Conservation (phyloP, 208 protist species). For the Trypanosoma avium region DNA sequence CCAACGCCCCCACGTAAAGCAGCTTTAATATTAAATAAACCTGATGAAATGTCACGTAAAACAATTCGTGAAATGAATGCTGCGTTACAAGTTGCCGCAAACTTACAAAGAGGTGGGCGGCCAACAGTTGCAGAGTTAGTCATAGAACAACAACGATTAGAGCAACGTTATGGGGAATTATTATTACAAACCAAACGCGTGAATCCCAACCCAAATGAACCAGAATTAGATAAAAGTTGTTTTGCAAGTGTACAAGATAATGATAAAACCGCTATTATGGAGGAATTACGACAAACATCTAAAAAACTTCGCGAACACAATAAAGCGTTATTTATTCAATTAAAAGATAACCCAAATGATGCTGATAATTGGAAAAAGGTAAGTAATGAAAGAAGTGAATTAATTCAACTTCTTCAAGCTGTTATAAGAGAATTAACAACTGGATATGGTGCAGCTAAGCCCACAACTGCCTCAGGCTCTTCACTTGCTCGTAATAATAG, state of each 20-base stretch:
- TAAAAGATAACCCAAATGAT: slow-evolving; percentile 92
- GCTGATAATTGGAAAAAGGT: slow-evolving; percentile 92
- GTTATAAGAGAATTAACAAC: slow-evolving; percentile 72
- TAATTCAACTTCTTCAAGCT: slow-evolving; percentile 66
- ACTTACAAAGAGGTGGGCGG: slow-evolving; percentile 41
- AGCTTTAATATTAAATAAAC: slow-evolving; percentile 17
- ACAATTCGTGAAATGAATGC: slow-evolving; percentile 36
- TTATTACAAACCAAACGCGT: slow-evolving; percentile 49
- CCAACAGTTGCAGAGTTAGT: slow-evolving; percentile 79
- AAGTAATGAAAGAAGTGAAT: slow-evolving; percentile 76
- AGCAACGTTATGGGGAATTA: slow-evolving; percentile 83
- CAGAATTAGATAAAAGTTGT: slow-evolving; percentile 46
- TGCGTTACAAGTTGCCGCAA: slow-evolving; percentile 32
- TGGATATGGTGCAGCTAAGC: slow-evolving; percentile 41
- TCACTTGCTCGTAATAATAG: not conserved
- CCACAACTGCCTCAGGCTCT: not conserved
- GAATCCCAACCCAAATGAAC: slow-evolving; percentile 54
- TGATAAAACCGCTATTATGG: slow-evolving; percentile 44
- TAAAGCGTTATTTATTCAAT: slow-evolving; percentile 79
- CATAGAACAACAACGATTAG: slow-evolving; percentile 69
- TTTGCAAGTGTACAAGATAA: slow-evolving; percentile 36
- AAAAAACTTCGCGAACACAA: slow-evolving; percentile 74
- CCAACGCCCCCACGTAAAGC: slow-evolving; percentile 22
- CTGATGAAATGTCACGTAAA: slow-evolving; percentile 21
- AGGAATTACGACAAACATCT: slow-evolving; percentile 70